Percentiles rank a stretch among this genome's conserved stretches.
phyloP scores from a whole-genome alignment of 192 early-diverging fungal species.

The Paraglomus brasilianum region DNA sequence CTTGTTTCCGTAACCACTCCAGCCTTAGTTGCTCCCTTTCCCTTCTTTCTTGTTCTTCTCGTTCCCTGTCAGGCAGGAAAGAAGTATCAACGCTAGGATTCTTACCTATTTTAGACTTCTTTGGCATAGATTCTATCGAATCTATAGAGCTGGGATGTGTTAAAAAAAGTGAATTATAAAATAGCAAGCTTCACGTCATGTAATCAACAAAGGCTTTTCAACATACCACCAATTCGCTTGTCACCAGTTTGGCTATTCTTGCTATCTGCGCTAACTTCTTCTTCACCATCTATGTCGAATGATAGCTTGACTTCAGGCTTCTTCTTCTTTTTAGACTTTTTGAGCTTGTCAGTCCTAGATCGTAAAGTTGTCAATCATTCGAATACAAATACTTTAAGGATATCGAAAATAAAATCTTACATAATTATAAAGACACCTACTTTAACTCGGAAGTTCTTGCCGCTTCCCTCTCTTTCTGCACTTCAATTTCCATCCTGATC shows the following conservation, averaged over 20 bases:
- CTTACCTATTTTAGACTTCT: slow-evolving; percentile 64
- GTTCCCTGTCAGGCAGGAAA: slow-evolving; percentile 87
- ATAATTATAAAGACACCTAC: slow-evolving; percentile 17
- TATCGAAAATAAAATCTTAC: not conserved
- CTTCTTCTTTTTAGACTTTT: slow-evolving; percentile 68
- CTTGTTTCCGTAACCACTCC: slow-evolving; percentile 83
- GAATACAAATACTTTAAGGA: not conserved
- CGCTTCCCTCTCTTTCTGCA: slow-evolving; percentile 72
- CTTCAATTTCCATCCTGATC: slow-evolving; percentile 79
- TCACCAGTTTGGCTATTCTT: slow-evolving; percentile 21
- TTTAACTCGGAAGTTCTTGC: slow-evolving; percentile 56
- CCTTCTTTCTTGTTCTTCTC: slow-evolving; percentile 73
- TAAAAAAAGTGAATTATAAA: too few species aligned
- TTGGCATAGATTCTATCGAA: too few species aligned
- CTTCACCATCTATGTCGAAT: slow-evolving; percentile 69
- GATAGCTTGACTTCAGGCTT: slow-evolving; percentile 67
- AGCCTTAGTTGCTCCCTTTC: slow-evolving; percentile 73
- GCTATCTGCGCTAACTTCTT: slow-evolving; percentile 42
- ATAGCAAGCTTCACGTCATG: slow-evolving; percentile 23
- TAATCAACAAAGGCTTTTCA: too few species aligned
- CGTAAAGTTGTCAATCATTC: not conserved
- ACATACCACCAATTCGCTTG: slow-evolving; percentile 8
- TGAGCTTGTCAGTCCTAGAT: slow-evolving; percentile 49
- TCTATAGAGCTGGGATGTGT: too few species aligned
- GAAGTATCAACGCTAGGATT: slow-evolving; percentile 90